Percentiles rank a stretch among this genome's conserved stretches.
Conservation (phyloP, 2,329 filamentous ascomycete species). For the Cylindrodendrum hubeiense region DNA sequence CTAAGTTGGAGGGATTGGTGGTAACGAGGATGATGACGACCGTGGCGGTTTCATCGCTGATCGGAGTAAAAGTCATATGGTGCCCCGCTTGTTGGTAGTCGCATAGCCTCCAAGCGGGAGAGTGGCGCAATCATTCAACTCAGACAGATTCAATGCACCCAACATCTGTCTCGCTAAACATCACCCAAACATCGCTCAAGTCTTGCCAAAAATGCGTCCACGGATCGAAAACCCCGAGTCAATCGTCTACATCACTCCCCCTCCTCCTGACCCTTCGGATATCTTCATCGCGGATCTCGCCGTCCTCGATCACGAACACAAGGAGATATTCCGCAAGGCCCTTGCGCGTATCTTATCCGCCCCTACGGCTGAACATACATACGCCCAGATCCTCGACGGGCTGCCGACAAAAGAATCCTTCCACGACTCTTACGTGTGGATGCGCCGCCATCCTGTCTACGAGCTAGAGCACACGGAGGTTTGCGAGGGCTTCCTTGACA, state of each 20-base stretch:
- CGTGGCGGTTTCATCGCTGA: neutral
- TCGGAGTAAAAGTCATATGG: no score
- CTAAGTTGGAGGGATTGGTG: no score
- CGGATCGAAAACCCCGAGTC: neutral
- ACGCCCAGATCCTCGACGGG: conserved; percentile 15
- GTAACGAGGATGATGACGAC: neutral
- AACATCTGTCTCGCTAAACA: neutral
- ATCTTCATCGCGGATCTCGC: neutral
- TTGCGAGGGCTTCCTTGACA: conserved; percentile 16
- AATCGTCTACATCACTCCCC: neutral
- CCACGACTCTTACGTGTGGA: neutral
- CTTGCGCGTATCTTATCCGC: neutral
- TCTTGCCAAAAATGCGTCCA: no score
- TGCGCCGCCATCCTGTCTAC: conserved; percentile 3
- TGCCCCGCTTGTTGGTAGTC: no score
- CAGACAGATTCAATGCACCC: no score
- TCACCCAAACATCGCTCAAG: neutral
- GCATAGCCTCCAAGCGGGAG: neutral
- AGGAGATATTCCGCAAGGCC: neutral
- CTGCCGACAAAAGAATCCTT: neutral
- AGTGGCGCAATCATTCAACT: no score
- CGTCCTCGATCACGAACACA: neutral
- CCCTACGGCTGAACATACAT: neutral
- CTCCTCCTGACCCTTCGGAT: neutral
- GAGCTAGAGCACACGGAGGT: neutral